Conservation (phyloP, 2,329 filamentous ascomycete genomes). For the Fusarium caatingaense region DNA sequence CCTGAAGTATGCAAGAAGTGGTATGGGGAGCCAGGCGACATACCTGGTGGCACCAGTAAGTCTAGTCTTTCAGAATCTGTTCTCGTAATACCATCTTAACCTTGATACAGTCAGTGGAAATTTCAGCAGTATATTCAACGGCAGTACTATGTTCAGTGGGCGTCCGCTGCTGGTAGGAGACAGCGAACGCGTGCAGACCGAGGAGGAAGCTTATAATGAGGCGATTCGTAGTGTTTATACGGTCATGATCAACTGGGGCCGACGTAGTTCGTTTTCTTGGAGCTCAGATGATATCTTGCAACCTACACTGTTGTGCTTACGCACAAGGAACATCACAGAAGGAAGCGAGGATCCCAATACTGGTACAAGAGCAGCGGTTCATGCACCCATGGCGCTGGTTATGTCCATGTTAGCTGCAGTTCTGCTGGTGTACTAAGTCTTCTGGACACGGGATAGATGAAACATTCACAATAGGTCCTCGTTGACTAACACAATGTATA, state of each 20-base stretch:
- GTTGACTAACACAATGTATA: neutral
- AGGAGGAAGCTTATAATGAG: constrained; percentile 19
- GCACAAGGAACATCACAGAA: constrained; percentile 19
- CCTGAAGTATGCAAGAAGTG: constrained; percentile 12
- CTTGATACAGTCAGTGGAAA: neutral
- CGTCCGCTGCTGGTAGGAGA: neutral
- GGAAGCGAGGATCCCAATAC: constrained; percentile 19
- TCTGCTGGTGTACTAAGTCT: constrained; percentile 2
- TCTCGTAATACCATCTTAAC: neutral
- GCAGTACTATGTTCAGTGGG: constrained; percentile 3
- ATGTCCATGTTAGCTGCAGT: neutral
- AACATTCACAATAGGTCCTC: neutral
- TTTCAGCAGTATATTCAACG: constrained; percentile 5
- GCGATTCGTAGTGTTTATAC: constrained; percentile 26
- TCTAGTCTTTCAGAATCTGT: neutral
- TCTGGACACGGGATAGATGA: neutral
- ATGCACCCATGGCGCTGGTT: constrained; percentile 1
- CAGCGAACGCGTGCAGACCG: constrained; percentile 3
- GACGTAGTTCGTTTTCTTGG: neutral
- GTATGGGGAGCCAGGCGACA: neutral
- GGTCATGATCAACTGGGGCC: constrained; percentile 26
- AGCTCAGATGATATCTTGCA: constrained; percentile 7
- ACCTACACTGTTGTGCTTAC: constrained; percentile 17
- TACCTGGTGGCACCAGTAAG: neutral
- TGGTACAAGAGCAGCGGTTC: neutral